These are phyloP conservation scores for Tinospora cordifolia DNA, from an alignment of 164 flowering plant species.

Conservation along the genomic window DNA sequence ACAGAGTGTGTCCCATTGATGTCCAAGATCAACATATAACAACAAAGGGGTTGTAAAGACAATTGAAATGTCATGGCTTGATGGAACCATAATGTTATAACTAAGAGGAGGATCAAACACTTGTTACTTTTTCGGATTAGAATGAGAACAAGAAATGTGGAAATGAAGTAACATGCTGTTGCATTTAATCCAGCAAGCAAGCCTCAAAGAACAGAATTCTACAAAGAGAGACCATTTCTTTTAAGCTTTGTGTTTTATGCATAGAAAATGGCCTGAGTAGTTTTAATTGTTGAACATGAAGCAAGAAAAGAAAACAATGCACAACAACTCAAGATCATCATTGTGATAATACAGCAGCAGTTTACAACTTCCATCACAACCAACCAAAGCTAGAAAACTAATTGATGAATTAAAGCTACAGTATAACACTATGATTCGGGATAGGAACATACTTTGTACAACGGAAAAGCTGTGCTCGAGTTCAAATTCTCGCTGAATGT, in stretches of 20 bases:
- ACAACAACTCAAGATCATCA: no score
- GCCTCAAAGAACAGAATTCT: not conserved
- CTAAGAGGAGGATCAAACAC: not conserved
- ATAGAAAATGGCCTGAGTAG: not conserved
- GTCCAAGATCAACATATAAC: not conserved
- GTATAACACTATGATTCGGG: no score
- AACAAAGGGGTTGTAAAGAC: not conserved
- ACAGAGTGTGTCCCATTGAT: not conserved
- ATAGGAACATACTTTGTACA: slow-evolving; percentile 56
- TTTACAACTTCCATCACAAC: not conserved
- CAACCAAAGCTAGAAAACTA: no score
- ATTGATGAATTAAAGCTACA: no score
- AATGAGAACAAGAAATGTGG: not conserved
- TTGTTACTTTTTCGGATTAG: not conserved
- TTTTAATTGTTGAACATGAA: no score
- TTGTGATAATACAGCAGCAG: no score
- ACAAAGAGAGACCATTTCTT: not conserved
- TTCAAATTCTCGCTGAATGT: slow-evolving; percentile 29
- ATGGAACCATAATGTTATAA: not conserved
- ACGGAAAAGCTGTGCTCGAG: slow-evolving; percentile 57
- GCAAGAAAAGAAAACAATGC: no score
- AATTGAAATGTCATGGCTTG: not conserved
- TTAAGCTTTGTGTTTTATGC: not conserved
- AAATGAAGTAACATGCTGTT: no score
- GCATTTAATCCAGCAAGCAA: not conserved